Evolutionary conservation across 108 stramenopile genomes (phyloP), one percentile per base, ranked within the genome.

Genomic region (Cyclotella baltica): DNA sequence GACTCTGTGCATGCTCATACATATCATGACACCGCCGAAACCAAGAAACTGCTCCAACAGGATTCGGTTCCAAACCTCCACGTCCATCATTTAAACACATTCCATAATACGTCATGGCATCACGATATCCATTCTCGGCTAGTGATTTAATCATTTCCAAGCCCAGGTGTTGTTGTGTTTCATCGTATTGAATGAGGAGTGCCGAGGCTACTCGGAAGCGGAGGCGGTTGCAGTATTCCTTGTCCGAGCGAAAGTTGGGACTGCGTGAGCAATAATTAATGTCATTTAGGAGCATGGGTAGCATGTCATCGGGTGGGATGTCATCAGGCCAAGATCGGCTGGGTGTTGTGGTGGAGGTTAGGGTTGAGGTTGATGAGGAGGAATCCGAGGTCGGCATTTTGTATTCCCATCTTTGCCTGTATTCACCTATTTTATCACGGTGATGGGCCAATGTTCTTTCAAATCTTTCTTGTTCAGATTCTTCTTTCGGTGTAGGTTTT

Each of bases 11-110:
- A 67, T 90, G 89, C 3, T 48, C 50, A 53, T 80, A 59, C n/a
- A 62, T 43, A 37, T 72, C 86, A 13, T 55, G 53, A 48, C 71
- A 72, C n/a, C 70, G 75, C 40, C 61, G 25, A 52, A 77, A 90
- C 85, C 83, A 88, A 1, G 77, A 62, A 11, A 86, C 77, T 29
- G 89, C 89, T 20, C 20, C 34, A 13, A 79, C 63, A 8, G 89
- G 65, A 65, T 88, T 81, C 0, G 87, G 69, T 20, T 90, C 89
- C 15, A 84, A 25, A 9, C 76, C 83, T 18, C 62, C 73, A 37
- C 86, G 46, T 2, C 88, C 88, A 58, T 89, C 85, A 70, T 86
- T 89, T 19, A 87, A 38, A 59, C 83, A 73, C 51, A 80, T 85
- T 10, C 64, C 80, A 68, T 81, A 51, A 16, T 59, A 59, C 6